Percentiles rank a stretch among this genome's conserved stretches.
phyloP scores from a whole-genome alignment of 2,329 filamentous ascomycete genomes.

The Nannizziopsis barbatae region DNA sequence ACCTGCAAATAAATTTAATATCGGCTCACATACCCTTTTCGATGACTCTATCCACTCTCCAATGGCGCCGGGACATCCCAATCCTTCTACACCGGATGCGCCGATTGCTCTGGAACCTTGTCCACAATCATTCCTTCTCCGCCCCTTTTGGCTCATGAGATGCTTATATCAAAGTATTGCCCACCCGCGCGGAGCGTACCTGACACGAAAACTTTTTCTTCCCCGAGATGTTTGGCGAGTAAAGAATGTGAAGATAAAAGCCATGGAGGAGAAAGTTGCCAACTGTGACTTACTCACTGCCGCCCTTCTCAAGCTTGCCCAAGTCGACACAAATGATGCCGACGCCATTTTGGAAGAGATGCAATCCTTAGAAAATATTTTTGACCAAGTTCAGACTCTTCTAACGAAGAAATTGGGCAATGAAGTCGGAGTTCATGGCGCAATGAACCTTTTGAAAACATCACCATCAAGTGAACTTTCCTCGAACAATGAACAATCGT shows the following conservation, averaged over 20 bases:
- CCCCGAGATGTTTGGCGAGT: constrained; percentile 89
- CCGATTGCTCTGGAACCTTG: constrained; percentile 81
- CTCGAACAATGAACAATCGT: constrained; percentile 25
- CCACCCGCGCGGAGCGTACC: constrained; percentile 81
- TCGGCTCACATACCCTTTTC: constrained; percentile 67
- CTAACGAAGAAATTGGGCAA: constrained; percentile 78
- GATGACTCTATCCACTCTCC: constrained; percentile 68
- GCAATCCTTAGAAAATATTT: constrained; percentile 71
- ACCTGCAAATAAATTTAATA: constrained; percentile 37
- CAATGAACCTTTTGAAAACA: constrained; percentile 62
- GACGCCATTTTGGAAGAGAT: constrained; percentile 90
- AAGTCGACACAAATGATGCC: constrained; percentile 79
- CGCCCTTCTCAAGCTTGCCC: constrained; percentile 68
- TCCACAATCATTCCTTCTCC: constrained; percentile 74
- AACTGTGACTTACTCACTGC: constrained; percentile 87
- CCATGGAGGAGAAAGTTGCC: constrained; percentile 83
- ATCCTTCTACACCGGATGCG: constrained; percentile 49
- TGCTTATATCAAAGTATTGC: constrained; percentile 84
- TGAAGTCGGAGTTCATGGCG: constrained; percentile 75
- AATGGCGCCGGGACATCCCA: constrained; percentile 53
- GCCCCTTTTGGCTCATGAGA: constrained; percentile 96
- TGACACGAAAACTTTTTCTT: constrained; percentile 84
- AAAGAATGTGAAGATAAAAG: constrained; percentile 84
- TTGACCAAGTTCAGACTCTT: constrained; percentile 71
- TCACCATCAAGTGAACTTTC: constrained; percentile 41